Percentiles rank a stretch among this genome's conserved stretches.
These are phyloP conservation scores for Maudiozyma turicensis DNA, from an alignment of 805 yeast genomes.

Conservation along the genomic window DNA sequence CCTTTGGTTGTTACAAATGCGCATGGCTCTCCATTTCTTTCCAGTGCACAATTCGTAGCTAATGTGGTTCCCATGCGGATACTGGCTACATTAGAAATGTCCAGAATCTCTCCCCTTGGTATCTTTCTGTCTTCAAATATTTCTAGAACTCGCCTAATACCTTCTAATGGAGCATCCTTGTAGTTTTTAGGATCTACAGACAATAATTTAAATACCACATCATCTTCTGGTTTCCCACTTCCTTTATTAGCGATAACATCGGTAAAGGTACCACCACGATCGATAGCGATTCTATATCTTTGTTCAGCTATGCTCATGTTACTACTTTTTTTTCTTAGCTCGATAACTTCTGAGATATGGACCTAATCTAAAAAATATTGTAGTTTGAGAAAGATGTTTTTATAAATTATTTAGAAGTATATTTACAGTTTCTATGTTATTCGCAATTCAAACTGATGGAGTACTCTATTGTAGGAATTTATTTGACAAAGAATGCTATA, in stretches of 20 bases:
- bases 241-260: slow-evolving; percentile 52
- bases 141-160: slow-evolving; percentile 71
- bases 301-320: too few relatives aligned
- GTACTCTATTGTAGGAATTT: not conserved
- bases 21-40: slow-evolving; percentile 84
- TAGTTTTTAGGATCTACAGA: slow-evolving; percentile 88
- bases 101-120: slow-evolving; percentile 52
- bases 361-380: too few relatives aligned
- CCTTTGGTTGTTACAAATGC: slow-evolving; percentile 84
- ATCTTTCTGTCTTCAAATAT: slow-evolving; percentile 42
- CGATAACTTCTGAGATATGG: too few relatives aligned
- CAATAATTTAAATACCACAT: slow-evolving; percentile 63
- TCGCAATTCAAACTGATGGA: too few relatives aligned
- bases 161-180: slow-evolving; percentile 87
- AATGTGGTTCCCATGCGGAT: slow-evolving; percentile 91
- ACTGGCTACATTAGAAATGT: slow-evolving; percentile 51
- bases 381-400: too few relatives aligned
- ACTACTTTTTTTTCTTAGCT: too few relatives aligned
- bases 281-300: slow-evolving; percentile 34
- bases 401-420: too few relatives aligned
- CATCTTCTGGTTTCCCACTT: slow-evolving; percentile 40
- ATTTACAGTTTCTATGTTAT: too few relatives aligned
- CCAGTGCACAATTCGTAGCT: slow-evolving; percentile 90
- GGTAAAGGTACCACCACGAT: slow-evolving; percentile 87
- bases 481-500: not conserved